Conservation (phyloP, 345 rosid genomes). For the Brassica incana region DNA sequence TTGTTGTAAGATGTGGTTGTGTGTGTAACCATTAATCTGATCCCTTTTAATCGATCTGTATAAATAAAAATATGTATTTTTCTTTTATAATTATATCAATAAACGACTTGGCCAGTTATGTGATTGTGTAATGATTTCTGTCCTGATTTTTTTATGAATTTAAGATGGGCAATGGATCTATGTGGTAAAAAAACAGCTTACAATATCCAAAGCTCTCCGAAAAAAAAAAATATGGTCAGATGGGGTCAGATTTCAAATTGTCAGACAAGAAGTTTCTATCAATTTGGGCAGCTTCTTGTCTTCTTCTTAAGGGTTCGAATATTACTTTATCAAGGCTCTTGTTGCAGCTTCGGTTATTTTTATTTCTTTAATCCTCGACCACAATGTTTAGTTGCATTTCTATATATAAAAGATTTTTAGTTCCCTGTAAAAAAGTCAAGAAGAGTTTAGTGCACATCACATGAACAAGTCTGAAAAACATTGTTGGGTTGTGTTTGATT, state of each 20-base stretch:
- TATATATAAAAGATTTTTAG: too few relatives aligned
- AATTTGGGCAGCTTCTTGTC: neutral
- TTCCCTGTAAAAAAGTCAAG: neutral
- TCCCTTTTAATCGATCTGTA: neutral
- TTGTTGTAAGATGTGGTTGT: neutral
- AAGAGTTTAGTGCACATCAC: neutral
- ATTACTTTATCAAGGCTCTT: too few relatives aligned
- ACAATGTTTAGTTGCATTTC: neutral
- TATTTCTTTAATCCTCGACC: neutral
- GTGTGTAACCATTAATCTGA: neutral
- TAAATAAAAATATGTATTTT: too few relatives aligned
- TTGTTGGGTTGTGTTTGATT: neutral
- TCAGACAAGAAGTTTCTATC: neutral
- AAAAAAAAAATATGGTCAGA: neutral
- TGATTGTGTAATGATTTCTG: neutral
- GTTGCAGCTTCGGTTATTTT: neutral
- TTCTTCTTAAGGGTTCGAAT: too few relatives aligned
- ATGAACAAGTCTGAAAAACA: neutral
- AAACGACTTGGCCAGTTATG: neutral
- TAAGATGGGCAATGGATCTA: neutral
- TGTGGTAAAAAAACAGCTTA: too few relatives aligned
- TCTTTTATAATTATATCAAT: too few relatives aligned
- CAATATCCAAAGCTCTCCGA: neutral
- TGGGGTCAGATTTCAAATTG: neutral
- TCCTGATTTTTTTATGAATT: neutral